Base-by-base conservation (phyloP, 495 filamentous ascomycete species). In the Penicillium verhagenii region DNA sequence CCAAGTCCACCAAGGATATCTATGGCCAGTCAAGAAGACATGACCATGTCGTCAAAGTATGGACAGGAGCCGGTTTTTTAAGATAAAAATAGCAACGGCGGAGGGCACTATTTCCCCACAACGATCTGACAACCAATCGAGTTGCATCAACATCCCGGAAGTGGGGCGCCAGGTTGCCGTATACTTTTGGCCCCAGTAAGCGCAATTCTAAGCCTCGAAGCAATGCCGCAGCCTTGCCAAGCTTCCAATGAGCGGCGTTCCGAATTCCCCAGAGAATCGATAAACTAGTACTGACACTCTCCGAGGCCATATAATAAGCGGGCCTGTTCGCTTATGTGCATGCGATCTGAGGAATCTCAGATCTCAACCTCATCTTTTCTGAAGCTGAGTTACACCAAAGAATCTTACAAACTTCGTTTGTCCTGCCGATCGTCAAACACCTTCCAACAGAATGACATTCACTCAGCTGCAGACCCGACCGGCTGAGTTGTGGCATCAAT, bases 401-500 rank as follows among this genome's bases (percentile, higher is more conserved):
- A n/a, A n/a, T n/a, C n/a, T n/a, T n/a, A n/a, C n/a, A n/a, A n/a
- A n/a, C n/a, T n/a, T n/a, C n/a, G n/a, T n/a, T n/a, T n/a, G n/a
- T n/a, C n/a, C n/a, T n/a, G n/a, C n/a, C n/a, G n/a, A n/a, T n/a
- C n/a, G n/a, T n/a, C n/a, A n/a, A n/a, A n/a, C n/a, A n/a, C n/a
- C n/a, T n/a, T n/a, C n/a, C n/a, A n/a, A 8, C 28, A 47, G 8
- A 18, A 55, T 50, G 33, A 25, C 33, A 49, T 9, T 20, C 19
- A 21, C 35, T 14, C 35, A 55, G 13, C 3, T 20, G 9, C 38
- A 40, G 26, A 31, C 14, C 24, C 39, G 25, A 33, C 29, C 26
- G 19, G 47, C 23, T 29, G 35, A 49, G 21, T 11, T 37, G 37
- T 25, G 24, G 14, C 47, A 52, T 13, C 54, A 52, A 39, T 51